Evolutionary conservation across 2,329 filamentous ascomycete species (phyloP).

Genomic region (Fusarium udum): DNA sequence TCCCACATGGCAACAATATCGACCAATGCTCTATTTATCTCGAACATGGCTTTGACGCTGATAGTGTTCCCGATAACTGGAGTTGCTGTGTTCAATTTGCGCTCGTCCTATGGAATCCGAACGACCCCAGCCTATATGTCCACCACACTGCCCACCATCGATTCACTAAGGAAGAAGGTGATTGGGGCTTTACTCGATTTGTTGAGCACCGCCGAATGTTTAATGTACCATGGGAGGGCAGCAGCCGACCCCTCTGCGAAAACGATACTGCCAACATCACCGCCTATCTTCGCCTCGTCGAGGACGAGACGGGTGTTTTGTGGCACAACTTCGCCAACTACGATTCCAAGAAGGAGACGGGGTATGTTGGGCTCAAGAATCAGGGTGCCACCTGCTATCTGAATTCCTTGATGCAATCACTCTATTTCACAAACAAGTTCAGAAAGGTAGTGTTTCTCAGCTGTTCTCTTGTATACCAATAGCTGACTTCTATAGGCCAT

Average conservation of each 20-base stretch:
- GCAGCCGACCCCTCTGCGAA: conserved; percentile 76
- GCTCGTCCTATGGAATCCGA: conserved; percentile 91
- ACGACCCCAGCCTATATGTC: conserved; percentile 85
- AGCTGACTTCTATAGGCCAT: conserved; percentile 71
- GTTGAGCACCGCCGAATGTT: conserved; percentile 89
- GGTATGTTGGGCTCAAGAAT: conserved; percentile 95
- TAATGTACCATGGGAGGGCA: conserved; percentile 77
- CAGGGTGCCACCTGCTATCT: conserved; percentile 93
- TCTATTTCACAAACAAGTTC: conserved; percentile 92
- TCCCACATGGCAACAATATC: conserved; percentile 93
- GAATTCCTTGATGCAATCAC: conserved; percentile 83
- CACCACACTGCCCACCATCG: conserved; percentile 91
- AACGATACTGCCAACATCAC: conserved; percentile 82
- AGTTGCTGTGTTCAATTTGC: conserved; percentile 97
- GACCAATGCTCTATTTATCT: conserved; percentile 96
- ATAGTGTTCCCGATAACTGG: conserved; percentile 86
- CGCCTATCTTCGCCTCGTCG: conserved; percentile 82
- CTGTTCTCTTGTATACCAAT: background rate
- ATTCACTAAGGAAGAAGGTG: conserved; percentile 94
- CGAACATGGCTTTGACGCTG: conserved; percentile 87
- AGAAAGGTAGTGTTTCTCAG: conserved; percentile 71
- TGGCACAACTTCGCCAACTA: conserved; percentile 96
- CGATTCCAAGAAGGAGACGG: conserved; percentile 98
- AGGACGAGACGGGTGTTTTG: conserved; percentile 87
- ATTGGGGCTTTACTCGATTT: conserved; percentile 99